Percentiles rank a stretch among this genome's conserved stretches.
phyloP scores from a whole-genome alignment of 768 basidiomycete species.

The Pleurotus salmoneostramineus region DNA sequence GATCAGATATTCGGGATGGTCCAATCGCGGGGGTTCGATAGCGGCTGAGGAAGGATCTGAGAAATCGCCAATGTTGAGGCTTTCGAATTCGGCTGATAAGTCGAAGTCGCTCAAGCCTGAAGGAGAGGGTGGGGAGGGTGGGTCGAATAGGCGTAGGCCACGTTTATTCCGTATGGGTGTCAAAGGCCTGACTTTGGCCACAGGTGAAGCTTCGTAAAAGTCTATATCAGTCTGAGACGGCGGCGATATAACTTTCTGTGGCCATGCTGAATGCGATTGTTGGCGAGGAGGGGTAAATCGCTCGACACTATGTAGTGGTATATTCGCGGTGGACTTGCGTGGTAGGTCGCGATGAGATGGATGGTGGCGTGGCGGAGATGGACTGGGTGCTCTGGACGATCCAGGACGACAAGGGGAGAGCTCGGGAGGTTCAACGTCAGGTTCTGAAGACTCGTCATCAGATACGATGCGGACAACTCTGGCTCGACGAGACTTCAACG shows the following conservation, averaged over 20 bases:
- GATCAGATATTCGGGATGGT: conserved; percentile 49
- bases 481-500: background rate
- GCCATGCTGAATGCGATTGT: conserved; percentile 5
- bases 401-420: background rate
- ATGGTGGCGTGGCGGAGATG: background rate
- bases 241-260: conserved; percentile 5
- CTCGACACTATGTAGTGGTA: no score
- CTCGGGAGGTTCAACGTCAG: background rate
- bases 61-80: conserved; percentile 31
- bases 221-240: background rate
- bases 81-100: conserved; percentile 46
- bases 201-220: conserved; percentile 21
- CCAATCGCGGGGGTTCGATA: conserved; percentile 18
- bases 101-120: conserved; percentile 51
- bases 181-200: conserved; percentile 51
- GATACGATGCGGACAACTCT: background rate
- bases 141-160: conserved; percentile 35
- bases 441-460: background rate
- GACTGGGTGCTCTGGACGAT: background rate
- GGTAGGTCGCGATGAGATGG: background rate
- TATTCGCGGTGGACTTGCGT: background rate
- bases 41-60: conserved; percentile 14
- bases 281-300: conserved; percentile 8
- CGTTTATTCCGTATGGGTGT: conserved; percentile 59
- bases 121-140: conserved; percentile 53